These are phyloP conservation scores for Populus simonii DNA, from an alignment of 345 rosid species.

Conservation along the genomic window DNA sequence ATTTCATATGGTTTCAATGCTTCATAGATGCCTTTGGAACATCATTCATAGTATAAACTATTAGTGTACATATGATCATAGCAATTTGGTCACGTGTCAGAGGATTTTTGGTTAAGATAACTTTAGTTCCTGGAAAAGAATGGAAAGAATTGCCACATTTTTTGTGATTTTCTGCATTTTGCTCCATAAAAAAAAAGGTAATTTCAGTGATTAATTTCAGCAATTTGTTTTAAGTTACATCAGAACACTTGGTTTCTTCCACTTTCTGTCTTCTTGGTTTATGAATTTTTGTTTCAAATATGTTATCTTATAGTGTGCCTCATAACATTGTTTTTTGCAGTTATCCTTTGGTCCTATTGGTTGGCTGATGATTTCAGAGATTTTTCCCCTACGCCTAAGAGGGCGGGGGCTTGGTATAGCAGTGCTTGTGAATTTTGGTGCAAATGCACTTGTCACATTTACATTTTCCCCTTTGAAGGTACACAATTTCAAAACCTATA, in stretches of 20 bases:
- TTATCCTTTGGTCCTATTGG: constrained; percentile 96
- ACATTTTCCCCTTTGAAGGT: constrained; percentile 92
- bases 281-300: constrained; percentile 2
- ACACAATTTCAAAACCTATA: constrained; percentile 2
- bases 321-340: constrained; percentile 44
- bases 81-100: no score
- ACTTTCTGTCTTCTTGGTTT: not conserved
- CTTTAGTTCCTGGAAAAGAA: not conserved
- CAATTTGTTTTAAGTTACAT: not conserved
- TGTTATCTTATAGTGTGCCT: not conserved
- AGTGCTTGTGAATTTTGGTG: constrained; percentile 87
- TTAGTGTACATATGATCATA: no score
- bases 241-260: not conserved
- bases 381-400: constrained; percentile 79
- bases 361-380: constrained; percentile 95
- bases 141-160: not conserved
- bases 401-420: constrained; percentile 89
- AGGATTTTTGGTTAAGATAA: no score
- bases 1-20: no score
- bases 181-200: no score
- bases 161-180: not conserved
- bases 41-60: no score
- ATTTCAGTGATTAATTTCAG: not conserved
- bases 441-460: constrained; percentile 89
- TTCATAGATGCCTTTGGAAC: no score